phyloP scores from a whole-genome alignment of 495 filamentous ascomycete species.

The Penicillium roqueforti region DNA sequence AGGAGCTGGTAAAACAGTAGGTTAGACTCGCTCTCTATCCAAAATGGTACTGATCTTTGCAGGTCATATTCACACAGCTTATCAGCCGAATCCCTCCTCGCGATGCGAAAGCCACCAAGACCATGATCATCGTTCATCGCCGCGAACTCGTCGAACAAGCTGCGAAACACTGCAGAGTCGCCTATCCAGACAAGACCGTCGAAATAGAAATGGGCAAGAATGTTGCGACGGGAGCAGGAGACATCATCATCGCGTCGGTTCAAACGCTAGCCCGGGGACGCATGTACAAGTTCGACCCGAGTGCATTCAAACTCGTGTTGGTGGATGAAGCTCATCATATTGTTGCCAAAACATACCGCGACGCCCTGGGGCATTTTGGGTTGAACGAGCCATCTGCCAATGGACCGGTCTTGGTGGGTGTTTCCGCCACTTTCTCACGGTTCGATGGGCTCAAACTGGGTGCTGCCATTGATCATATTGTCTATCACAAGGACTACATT shows the following conservation, averaged over 20 bases:
- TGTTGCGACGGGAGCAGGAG: slow-evolving; percentile 69
- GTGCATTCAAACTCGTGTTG: slow-evolving; percentile 79
- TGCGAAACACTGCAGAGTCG: slow-evolving; percentile 68
- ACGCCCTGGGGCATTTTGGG: slow-evolving; percentile 68
- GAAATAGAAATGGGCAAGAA: slow-evolving; percentile 87
- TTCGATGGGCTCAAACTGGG: slow-evolving; percentile 86
- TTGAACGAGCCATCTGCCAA: slow-evolving; percentile 48
- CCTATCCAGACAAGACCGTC: slow-evolving; percentile 73
- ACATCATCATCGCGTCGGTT: slow-evolving; percentile 93
- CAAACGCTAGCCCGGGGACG: slow-evolving; percentile 71
- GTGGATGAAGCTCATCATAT: slow-evolving; percentile 99
- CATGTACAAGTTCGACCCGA: slow-evolving; percentile 75
- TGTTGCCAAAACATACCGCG: slow-evolving; percentile 74
- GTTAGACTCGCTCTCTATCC: not conserved
- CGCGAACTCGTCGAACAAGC: slow-evolving; percentile 96
- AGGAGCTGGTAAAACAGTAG: slow-evolving; percentile 87
- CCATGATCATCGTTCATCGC: slow-evolving; percentile 87
- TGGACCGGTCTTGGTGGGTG: slow-evolving; percentile 76
- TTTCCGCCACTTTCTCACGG: slow-evolving; percentile 88
- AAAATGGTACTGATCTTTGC: slow-evolving; percentile 1
- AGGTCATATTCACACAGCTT: slow-evolving; percentile 95
- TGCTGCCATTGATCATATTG: slow-evolving; percentile 88
- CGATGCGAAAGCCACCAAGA: slow-evolving; percentile 61
- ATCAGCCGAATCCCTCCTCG: slow-evolving; percentile 69
- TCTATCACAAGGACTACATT: slow-evolving; percentile 95